Base-by-base conservation (phyloP, 2,329 filamentous ascomycete species). In the Aspergillus calidoustus region DNA sequence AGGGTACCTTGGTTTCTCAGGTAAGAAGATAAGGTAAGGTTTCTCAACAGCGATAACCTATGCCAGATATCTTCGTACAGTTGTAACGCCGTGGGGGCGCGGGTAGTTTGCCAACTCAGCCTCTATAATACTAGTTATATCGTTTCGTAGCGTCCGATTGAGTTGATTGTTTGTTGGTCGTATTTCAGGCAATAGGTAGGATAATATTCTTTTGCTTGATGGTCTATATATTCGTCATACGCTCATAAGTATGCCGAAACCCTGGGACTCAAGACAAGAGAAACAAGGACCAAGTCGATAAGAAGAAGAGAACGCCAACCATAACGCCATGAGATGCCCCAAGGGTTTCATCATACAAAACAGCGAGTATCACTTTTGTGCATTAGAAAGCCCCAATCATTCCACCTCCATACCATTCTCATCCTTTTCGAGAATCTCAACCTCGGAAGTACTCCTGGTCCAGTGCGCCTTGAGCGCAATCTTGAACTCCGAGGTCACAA, bases 401-500 rank as follows among this genome's bases (percentile, higher is more conserved):
- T 81, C 80, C 54, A 80, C 71, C 28, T 81, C 79, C 80, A 81
- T 81, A 31, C 66, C 72, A 58, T 70, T 71, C 59, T 75, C 69
- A 25, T 67, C 58, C 65, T 74, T 74, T 53, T 76, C 75, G 49
- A 81, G 61, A 41, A 79, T 70, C 64, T 75, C 77, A 11, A 82
- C 74, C 61, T 79, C 72, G 13, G 73, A 75, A 17, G 72, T 75
- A 57, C 71, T 70, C 66, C 77, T 74, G 41, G 72, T 74, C 77
- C 79, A 83, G 31, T 84, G 90, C 74, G 93, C 93, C 77, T 91
- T 81, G 67, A 96, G 81, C 72, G 88, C 85, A 61, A 99, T 88
- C 76, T 85, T 89, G 82, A 99, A 99, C 81, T 98, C 93, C 61
- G 92, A 91, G 79, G 95, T 87, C 65, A 91, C 92, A 60, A 97